phyloP scores from a whole-genome alignment of 768 basidiomycete genomes.

The Postia placenta region DNA sequence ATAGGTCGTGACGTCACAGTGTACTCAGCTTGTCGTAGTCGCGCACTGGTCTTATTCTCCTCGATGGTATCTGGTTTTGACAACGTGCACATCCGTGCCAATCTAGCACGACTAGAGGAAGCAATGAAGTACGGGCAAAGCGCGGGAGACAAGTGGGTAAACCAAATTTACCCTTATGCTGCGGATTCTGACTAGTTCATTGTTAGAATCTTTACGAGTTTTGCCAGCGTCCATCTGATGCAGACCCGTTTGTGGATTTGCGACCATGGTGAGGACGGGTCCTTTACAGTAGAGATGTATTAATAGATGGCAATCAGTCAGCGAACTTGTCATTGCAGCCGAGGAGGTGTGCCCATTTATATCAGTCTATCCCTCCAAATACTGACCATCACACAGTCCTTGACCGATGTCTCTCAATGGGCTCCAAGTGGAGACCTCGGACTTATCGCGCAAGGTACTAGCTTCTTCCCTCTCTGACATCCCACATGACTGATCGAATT shows the following conservation, averaged over 20 bases:
- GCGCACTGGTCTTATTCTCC: conserved; percentile 55
- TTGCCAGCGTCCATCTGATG: conserved; percentile 50
- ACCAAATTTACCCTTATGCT: neutral
- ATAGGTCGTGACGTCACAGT: neutral
- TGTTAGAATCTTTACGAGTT: conserved; percentile 53
- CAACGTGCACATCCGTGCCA: conserved; percentile 57
- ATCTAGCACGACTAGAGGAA: conserved; percentile 52
- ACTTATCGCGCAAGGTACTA: conserved; percentile 48
- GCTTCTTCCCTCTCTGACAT: neutral
- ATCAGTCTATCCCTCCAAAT: neutral
- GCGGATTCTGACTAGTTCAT: neutral
- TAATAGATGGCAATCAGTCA: conserved; percentile 34
- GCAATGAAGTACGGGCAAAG: conserved; percentile 61
- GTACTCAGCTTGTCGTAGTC: conserved; percentile 30
- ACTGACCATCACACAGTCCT: conserved; percentile 31
- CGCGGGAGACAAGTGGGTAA: conserved; percentile 55
- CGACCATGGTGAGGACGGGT: conserved; percentile 46
- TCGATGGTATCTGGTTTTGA: conserved; percentile 65
- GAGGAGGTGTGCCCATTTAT: conserved; percentile 45
- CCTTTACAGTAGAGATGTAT: neutral
- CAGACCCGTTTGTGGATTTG: conserved; percentile 52
- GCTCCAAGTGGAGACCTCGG: conserved; percentile 47
- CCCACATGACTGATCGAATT: neutral
- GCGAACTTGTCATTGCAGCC: conserved; percentile 47
- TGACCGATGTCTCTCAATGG: conserved; percentile 51